Base-by-base conservation (phyloP, 140 eudicot species). In the Stevia rebaudiana region DNA sequence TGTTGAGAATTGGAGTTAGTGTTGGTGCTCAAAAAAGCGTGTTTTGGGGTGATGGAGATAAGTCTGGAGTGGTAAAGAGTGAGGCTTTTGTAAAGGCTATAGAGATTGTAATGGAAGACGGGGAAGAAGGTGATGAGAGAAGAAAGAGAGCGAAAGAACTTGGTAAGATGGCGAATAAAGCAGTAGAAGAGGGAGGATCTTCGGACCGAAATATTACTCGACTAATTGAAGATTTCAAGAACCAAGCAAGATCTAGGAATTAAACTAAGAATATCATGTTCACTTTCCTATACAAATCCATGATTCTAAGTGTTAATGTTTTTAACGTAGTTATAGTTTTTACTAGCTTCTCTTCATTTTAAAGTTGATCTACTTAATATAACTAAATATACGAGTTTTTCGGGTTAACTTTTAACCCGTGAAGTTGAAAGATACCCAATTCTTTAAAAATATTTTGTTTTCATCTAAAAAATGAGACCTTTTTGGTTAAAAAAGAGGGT, bases 141-240 rank as follows among this genome's bases (percentile, higher is more conserved):
- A 70, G 73, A 60, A 69, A 70, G 23, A 65, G 55, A 23, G 80
- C 78, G 3, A 81, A 44, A 61, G 71, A 77, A 40, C 62, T 72
- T 4, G 25, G 74, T 25, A 23, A 72, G 31, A 68, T 62, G 52
- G 82, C 80, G 28, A 17, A 11, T 12, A 73, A 51, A 65, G 79
- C 82, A 22, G 17, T 72, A 15, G 68, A 76, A 72, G 82, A 72
- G 35, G 84, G 84, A 10, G 80, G 84, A 25, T 79, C 84, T 49
- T 79, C 84, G 17, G n/a, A 74, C 60, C 19, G 4, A 54, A 79
- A 79, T 54, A 42, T 80, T 22, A 71, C 51, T 66, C 59, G 47
- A 25, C 39, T 80, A 11, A 75, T 80, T 3, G 13, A 75, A 68
- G 84, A 75, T 35, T 61, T 80, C 39, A 66, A 10, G 62, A 46